Evolutionary conservation across 306 rosid genomes (phyloP).

Genomic region (Glycyrrhiza uralensis): DNA sequence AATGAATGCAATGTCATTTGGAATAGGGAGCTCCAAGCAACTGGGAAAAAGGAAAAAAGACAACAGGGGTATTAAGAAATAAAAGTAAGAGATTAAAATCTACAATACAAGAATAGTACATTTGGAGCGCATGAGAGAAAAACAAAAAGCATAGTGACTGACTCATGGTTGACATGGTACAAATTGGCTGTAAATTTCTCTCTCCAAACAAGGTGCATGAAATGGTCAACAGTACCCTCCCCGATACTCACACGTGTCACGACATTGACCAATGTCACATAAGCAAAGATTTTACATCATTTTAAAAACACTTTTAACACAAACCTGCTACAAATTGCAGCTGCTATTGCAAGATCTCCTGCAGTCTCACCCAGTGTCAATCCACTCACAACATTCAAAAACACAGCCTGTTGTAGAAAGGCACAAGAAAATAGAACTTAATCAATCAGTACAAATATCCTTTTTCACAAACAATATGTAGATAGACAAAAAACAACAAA

Average conservation of each 20-base stretch:
- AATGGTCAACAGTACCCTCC: background rate
- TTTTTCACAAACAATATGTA: background rate
- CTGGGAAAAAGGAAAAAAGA: constrained; percentile 33
- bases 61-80: background rate
- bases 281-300: background rate
- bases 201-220: background rate
- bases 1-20: constrained; percentile 75
- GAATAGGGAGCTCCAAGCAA: constrained; percentile 84
- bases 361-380: constrained; percentile 71
- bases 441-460: constrained; percentile 1
- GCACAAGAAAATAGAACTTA: background rate
- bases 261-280: background rate
- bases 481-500: background rate
- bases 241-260: background rate
- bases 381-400: constrained; percentile 86
- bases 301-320: background rate
- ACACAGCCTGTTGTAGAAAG: constrained; percentile 54
- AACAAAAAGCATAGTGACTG: background rate
- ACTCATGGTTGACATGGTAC: background rate
- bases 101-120: background rate
- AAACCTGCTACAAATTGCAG: constrained; percentile 97
- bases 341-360: constrained; percentile 95
- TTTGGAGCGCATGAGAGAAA: background rate
- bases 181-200: background rate
- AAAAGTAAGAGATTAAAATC: background rate